Evolutionary conservation across 1,284 basidiomycete species (phyloP), one percentile per base, ranked within the genome.

Genomic region (Pulchroboletus neoregius): DNA sequence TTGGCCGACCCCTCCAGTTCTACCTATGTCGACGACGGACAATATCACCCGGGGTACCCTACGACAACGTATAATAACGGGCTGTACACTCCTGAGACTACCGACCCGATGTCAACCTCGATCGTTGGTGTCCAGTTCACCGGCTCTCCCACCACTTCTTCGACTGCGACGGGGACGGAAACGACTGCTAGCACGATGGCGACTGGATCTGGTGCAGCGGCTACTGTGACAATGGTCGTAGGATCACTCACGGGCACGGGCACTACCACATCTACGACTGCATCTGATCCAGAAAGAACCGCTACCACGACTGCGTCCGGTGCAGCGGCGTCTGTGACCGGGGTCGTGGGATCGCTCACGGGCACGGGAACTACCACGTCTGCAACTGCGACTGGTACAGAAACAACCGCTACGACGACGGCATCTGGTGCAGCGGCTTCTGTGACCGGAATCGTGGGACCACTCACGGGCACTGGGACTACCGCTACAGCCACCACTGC

Each of bases 31-130:
- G 23, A 24, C 9, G 23, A 24, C 23, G 23, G n/a, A n/a, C n/a
- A n/a, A n/a, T n/a, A n/a, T n/a, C n/a, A n/a, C n/a, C n/a, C n/a
- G n/a, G n/a, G n/a, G n/a, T n/a, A n/a, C n/a, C n/a, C n/a, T n/a
- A n/a, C 5, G 23, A 24, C 23, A 9, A 6, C 5, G 9, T 55
- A 45, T 22, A 36, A 62, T 26, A 33, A 53, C 10, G 61, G 58
- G 12, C 18, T 22, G 23, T 47, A 54, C 13, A 42, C 45, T 18
- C 46, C 36, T 18, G 22, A 42, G 15, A 26, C 43, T 10, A 12
- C 5, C 41, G 10, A 18, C 15, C 32, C 31, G 13, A 5, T 15
- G 12, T 35, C 41, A 22, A 16, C 41, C 13, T 26, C 31, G 15
- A 9, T 16, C 33, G 20, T 16, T 38, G 15, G 9, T 16, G n/a